phyloP scores from a whole-genome alignment of 108 stramenopile species.

The Nitzschia inconspicua region DNA sequence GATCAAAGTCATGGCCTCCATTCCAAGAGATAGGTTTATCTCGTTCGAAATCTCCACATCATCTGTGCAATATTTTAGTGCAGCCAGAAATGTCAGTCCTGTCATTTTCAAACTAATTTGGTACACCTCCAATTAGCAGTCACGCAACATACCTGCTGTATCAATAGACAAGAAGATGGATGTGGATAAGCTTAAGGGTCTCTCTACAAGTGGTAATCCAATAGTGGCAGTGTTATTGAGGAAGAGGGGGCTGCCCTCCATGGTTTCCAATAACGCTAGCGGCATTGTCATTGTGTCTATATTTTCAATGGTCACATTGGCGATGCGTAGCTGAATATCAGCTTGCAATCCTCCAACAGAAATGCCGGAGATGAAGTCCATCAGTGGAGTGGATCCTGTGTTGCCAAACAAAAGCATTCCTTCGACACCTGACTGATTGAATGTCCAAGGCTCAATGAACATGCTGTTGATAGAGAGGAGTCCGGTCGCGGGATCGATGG shows the following conservation, averaged over 20 bases:
- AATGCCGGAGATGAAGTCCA: slow-evolving; percentile 33
- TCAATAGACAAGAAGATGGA: slow-evolving; percentile 35
- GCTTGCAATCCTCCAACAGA: slow-evolving; percentile 60
- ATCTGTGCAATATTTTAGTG: slow-evolving; percentile 28
- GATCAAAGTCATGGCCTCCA: slow-evolving; percentile 28
- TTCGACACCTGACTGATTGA: slow-evolving; percentile 44
- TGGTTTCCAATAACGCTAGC: slow-evolving; percentile 43
- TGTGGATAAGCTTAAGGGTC: slow-evolving; percentile 25
- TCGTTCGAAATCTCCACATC: slow-evolving; percentile 16
- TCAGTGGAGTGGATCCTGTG: background rate
- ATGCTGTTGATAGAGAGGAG: slow-evolving; percentile 56
- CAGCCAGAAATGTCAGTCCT: slow-evolving; percentile 30
- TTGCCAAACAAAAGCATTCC: slow-evolving; percentile 19
- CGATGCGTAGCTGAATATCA: slow-evolving; percentile 33
- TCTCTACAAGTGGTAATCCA: slow-evolving; percentile 33
- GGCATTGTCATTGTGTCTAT: slow-evolving; percentile 56
- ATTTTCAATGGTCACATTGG: slow-evolving; percentile 45
- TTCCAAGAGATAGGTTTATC: background rate
- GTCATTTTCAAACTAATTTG: too few species aligned
- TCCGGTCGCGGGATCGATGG: slow-evolving; percentile 11
- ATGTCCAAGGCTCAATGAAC: slow-evolving; percentile 46
- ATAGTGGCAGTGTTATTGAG: slow-evolving; percentile 54
- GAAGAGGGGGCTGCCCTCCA: slow-evolving; percentile 26
- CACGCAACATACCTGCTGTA: slow-evolving; percentile 36
- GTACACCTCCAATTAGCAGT: too few species aligned